Conservation (phyloP, 306 rosid species). For the Carpinus fangiana region DNA sequence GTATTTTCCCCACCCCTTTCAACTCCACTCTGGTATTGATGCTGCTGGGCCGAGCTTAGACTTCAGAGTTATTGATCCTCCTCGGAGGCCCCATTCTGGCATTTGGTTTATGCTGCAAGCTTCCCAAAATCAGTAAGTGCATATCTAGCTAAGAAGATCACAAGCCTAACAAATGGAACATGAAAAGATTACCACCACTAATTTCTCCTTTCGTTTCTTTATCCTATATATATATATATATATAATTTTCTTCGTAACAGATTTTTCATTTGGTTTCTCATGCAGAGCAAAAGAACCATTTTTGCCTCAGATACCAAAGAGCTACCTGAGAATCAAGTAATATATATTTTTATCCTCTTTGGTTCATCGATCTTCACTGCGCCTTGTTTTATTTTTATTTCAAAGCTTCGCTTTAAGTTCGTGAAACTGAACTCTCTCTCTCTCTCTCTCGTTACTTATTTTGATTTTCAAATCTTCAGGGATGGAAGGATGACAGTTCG, state of each 20-base stretch:
- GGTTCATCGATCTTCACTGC: not conserved
- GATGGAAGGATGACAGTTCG: conserved; percentile 96
- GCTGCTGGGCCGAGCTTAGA: conserved; percentile 66
- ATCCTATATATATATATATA: not conserved
- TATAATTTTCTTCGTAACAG: not conserved
- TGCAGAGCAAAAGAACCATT: conserved; percentile 81
- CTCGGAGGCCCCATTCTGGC: conserved; percentile 86
- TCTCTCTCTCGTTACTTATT: not conserved
- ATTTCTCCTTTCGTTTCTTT: not conserved
- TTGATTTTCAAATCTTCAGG: conserved; percentile 35
- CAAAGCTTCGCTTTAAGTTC: not conserved
- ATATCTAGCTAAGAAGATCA: not conserved
- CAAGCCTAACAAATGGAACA: not conserved
- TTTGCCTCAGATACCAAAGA: conserved; percentile 90
- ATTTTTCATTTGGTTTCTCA: conserved; percentile 11
- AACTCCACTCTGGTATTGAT: conserved; percentile 38
- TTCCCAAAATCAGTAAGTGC: conserved; percentile 81
- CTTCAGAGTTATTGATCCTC: conserved; percentile 77
- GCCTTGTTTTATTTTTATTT: not conserved
- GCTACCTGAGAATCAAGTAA: conserved; percentile 92
- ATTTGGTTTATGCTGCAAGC: conserved; percentile 95
- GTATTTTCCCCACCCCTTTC: conserved; percentile 50
- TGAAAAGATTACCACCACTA: not conserved
- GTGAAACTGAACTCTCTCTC: not conserved
- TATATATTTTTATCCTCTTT: not conserved